Evolutionary conservation across 805 yeast species (phyloP).

Genomic region (Clavispora vitiphila): DNA sequence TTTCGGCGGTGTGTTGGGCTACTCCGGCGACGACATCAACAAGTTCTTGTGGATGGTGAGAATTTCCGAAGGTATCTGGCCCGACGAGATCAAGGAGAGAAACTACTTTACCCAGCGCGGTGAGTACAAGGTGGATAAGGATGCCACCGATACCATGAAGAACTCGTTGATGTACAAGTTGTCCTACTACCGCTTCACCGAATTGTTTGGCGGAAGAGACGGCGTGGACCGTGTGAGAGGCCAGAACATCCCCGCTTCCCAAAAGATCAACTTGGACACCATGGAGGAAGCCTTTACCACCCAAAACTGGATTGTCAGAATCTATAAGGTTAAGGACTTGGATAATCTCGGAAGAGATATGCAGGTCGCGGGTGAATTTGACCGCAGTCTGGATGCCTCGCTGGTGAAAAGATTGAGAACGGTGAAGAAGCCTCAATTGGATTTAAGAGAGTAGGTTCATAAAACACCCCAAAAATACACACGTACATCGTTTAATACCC

Average conservation of each 20-base stretch:
- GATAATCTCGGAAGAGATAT: slow-evolving; percentile 84
- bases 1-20: slow-evolving; percentile 92
- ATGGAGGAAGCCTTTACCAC: slow-evolving; percentile 93
- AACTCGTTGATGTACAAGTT: slow-evolving; percentile 91
- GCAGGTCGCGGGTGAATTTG: slow-evolving; percentile 51
- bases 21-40: slow-evolving; percentile 93
- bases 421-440: slow-evolving; percentile 52
- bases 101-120: slow-evolving; percentile 79
- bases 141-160: slow-evolving; percentile 81
- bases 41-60: slow-evolving; percentile 98
- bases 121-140: slow-evolving; percentile 80
- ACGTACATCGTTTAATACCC: neutral
- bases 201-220: slow-evolving; percentile 55
- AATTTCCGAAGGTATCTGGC: slow-evolving; percentile 99
- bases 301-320: slow-evolving; percentile 94
- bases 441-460: slow-evolving; percentile 37
- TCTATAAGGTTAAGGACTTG: slow-evolving; percentile 83
- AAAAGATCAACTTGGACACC: slow-evolving; percentile 55
- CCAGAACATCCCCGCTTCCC: slow-evolving; percentile 57
- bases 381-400: slow-evolving; percentile 29
- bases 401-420: slow-evolving; percentile 37
- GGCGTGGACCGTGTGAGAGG: slow-evolving; percentile 84
- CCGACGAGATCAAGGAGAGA: slow-evolving; percentile 90
- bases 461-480: neutral
- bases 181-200: slow-evolving; percentile 83